A percentile compares a stretch with the other conserved stretches of the same genome.
phyloP scores from a whole-genome alignment of 2,329 filamentous ascomycete species.

The Aspergillus sp. region DNA sequence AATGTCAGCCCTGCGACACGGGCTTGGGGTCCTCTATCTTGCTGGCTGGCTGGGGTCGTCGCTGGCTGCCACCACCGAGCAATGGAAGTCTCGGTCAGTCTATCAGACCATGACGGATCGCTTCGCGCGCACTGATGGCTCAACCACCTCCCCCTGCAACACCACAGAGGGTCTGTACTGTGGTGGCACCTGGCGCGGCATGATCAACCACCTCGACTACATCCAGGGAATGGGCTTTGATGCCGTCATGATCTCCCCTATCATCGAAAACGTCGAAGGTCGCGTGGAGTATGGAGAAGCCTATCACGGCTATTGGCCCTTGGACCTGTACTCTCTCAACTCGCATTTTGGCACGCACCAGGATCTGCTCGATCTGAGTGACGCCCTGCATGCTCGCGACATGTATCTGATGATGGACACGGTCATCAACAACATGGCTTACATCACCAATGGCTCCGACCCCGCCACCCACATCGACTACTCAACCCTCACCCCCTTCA shows the following conservation, averaged over 20 bases:
- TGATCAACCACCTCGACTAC: conserved; percentile 53
- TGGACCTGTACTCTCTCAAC: conserved; percentile 53
- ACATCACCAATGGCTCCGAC: conserved; percentile 30
- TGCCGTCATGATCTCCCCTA: conserved; percentile 49
- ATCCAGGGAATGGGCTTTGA: conserved; percentile 54
- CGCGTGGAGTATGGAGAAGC: conserved; percentile 46
- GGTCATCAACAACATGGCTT: conserved; percentile 54
- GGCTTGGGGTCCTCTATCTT: background rate
- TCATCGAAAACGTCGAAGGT: conserved; percentile 43
- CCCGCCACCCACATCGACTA: conserved; percentile 30
- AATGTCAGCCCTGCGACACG: background rate
- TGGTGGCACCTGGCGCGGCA: conserved; percentile 54
- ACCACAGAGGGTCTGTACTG: conserved; percentile 45
- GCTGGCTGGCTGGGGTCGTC: conserved; percentile 5
- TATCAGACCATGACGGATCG: conserved; percentile 53
- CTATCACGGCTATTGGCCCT: conserved; percentile 55
- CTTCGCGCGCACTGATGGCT: conserved; percentile 47
- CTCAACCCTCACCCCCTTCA: conserved; percentile 30
- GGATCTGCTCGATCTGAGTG: conserved; percentile 51
- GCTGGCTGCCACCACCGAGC: conserved; percentile 28
- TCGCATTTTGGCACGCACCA: conserved; percentile 51
- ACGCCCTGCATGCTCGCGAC: conserved; percentile 47
- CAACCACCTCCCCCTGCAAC: conserved; percentile 35
- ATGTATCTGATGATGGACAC: conserved; percentile 59
- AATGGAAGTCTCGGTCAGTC: conserved; percentile 47